Conservation (phyloP, 2,329 filamentous ascomycete species). For the Cyphellophora attinorum region DNA sequence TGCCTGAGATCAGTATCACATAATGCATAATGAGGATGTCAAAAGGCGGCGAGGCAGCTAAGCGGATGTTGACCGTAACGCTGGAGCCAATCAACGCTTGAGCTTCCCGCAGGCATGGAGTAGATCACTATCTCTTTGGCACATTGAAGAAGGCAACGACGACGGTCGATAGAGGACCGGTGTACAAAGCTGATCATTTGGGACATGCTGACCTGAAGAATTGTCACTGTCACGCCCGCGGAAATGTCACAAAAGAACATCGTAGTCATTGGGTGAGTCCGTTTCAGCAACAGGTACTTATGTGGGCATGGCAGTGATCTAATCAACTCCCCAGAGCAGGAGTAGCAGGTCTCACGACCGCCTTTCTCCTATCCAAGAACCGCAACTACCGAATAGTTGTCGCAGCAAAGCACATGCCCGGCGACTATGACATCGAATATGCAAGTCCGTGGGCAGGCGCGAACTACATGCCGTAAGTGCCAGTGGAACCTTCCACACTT, state of each 20-base stretch:
- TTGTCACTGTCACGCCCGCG: too few species aligned
- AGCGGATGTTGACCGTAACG: too few species aligned
- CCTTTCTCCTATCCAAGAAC: constrained; percentile 44
- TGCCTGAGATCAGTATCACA: too few species aligned
- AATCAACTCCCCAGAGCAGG: constrained; percentile 39
- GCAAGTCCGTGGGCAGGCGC: constrained; percentile 74
- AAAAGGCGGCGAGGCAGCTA: too few species aligned
- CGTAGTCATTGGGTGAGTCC: constrained; percentile 28
- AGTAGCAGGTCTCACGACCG: constrained; percentile 51
- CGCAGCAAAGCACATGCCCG: constrained; percentile 72
- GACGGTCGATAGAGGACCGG: too few species aligned
- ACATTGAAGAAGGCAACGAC: too few species aligned
- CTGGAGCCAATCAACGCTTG: too few species aligned
- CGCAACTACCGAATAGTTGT: constrained; percentile 51
- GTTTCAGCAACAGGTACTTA: background rate
- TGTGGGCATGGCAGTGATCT: background rate
- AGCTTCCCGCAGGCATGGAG: too few species aligned
- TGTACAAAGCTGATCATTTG: too few species aligned
- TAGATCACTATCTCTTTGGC: too few species aligned
- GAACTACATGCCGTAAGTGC: constrained; percentile 56
- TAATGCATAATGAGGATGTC: too few species aligned
- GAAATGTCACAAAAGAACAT: constrained; percentile 21
- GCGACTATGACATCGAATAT: constrained; percentile 76
- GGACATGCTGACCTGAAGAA: too few species aligned
- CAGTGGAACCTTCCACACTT: background rate